Evolutionary conservation across 2,329 filamentous ascomycete genomes (phyloP).

Genomic region (Fusarium guadeloupense): DNA sequence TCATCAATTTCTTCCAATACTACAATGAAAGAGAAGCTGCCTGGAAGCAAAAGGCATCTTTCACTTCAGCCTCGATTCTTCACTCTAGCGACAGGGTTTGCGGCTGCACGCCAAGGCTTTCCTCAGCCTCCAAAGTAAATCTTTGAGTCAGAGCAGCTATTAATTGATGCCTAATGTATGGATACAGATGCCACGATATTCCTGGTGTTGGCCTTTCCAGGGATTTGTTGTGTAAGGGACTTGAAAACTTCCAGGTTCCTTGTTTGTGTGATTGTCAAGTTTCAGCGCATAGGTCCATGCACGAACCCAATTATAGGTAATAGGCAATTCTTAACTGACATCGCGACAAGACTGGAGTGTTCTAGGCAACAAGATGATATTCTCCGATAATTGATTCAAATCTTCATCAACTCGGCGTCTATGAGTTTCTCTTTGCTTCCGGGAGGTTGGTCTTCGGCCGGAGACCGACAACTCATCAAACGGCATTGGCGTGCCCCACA

Average conservation of each 20-base stretch:
- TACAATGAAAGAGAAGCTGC: too few species aligned
- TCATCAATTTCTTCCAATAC: too few species aligned
- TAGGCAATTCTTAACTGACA: background rate
- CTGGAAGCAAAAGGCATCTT: too few species aligned
- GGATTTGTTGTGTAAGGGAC: too few species aligned
- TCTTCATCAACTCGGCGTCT: background rate
- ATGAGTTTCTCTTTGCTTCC: conserved; percentile 13
- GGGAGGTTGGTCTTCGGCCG: conserved; percentile 9
- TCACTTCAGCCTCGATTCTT: too few species aligned
- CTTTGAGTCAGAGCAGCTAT: conserved; percentile 10
- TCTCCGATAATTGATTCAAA: background rate
- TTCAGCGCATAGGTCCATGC: background rate
- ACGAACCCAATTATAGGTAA: background rate
- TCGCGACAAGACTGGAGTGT: background rate
- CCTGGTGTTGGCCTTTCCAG: background rate
- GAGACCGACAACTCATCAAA: conserved; percentile 12
- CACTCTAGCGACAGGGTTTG: too few species aligned
- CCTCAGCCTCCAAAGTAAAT: conserved; percentile 11
- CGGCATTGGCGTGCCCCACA: conserved; percentile 20
- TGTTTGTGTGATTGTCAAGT: background rate
- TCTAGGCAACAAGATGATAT: background rate
- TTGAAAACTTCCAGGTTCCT: too few species aligned
- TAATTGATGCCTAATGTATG: conserved; percentile 8
- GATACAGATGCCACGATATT: conserved; percentile 1
- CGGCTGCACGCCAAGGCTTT: background rate